Percentiles rank a stretch among this genome's conserved stretches.
Evolutionary conservation across 306 rosid species (phyloP).

Genomic region (Lupinus albus): DNA sequence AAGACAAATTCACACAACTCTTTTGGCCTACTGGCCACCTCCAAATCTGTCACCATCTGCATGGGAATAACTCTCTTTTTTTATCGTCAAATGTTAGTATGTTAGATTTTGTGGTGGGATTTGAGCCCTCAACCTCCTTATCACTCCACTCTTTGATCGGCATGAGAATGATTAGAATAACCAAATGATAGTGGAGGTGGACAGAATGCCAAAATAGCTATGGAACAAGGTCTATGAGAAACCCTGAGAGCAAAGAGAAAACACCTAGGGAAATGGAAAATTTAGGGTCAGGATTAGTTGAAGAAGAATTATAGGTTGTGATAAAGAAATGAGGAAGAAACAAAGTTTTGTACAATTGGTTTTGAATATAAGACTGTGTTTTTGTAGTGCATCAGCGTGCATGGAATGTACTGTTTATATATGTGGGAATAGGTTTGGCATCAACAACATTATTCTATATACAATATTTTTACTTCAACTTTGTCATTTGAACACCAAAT

Average conservation of each 20-base stretch:
- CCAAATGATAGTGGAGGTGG: slow-evolving; percentile 55
- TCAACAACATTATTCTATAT: too few species aligned
- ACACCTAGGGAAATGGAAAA: background rate
- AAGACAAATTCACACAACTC: slow-evolving; percentile 59
- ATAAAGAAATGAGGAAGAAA: slow-evolving; percentile 27
- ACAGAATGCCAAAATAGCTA: slow-evolving; percentile 82
- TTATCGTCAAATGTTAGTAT: too few species aligned
- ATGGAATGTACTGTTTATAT: slow-evolving; percentile 48
- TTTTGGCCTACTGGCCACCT: slow-evolving; percentile 70
- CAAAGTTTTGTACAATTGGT: slow-evolving; percentile 12
- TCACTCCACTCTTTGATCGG: too few species aligned
- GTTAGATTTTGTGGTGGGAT: too few species aligned
- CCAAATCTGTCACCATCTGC: slow-evolving; percentile 37
- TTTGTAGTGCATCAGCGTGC: slow-evolving; percentile 63
- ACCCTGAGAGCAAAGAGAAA: slow-evolving; percentile 52
- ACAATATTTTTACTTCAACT: too few species aligned
- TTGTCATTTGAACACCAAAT: too few species aligned
- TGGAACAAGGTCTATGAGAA: slow-evolving; percentile 68
- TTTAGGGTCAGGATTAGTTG: background rate
- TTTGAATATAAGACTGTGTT: slow-evolving; percentile 44
- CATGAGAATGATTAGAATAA: too few species aligned
- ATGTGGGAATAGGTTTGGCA: too few species aligned
- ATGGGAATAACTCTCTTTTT: too few species aligned
- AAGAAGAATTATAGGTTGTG: slow-evolving; percentile 25
- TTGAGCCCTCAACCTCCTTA: too few species aligned